phyloP scores from a whole-genome alignment of 306 rosid genomes.

The Inga leiocalycina region DNA sequence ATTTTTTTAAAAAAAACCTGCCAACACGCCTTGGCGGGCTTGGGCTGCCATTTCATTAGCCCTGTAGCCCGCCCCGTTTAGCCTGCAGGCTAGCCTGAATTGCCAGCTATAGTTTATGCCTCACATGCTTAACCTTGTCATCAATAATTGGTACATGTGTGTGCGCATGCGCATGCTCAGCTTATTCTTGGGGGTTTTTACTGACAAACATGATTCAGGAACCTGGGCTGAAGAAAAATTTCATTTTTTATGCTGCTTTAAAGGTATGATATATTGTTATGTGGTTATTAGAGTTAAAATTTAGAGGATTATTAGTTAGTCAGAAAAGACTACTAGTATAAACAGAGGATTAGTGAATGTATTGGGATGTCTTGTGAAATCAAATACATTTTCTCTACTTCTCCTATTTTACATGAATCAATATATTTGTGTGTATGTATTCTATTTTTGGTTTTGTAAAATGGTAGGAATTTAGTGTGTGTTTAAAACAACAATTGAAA shows the following conservation, averaged over 20 bases:
- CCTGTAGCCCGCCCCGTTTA: too few species aligned
- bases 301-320: neutral
- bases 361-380: neutral
- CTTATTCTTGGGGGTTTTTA: neutral
- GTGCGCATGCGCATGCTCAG: neutral
- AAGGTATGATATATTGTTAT: conserved; percentile 43
- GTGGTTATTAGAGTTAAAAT: neutral
- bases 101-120: too few species aligned
- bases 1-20: too few species aligned
- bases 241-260: conserved; percentile 59
- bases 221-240: conserved; percentile 57
- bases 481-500: too few species aligned
- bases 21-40: too few species aligned
- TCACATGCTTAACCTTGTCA: too few species aligned
- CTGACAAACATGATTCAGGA: conserved; percentile 53
- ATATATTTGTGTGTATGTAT: too few species aligned
- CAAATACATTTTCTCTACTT: neutral
- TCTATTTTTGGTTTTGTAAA: conserved; percentile 17
- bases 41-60: too few species aligned
- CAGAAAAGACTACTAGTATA: neutral
- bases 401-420: too few species aligned
- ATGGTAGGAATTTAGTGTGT: neutral
- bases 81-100: too few species aligned
- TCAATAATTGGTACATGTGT: neutral
- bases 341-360: neutral